These are phyloP conservation scores for Leishmania aethiopica DNA, from an alignment of 208 protist genomes.

Conservation along the genomic window DNA sequence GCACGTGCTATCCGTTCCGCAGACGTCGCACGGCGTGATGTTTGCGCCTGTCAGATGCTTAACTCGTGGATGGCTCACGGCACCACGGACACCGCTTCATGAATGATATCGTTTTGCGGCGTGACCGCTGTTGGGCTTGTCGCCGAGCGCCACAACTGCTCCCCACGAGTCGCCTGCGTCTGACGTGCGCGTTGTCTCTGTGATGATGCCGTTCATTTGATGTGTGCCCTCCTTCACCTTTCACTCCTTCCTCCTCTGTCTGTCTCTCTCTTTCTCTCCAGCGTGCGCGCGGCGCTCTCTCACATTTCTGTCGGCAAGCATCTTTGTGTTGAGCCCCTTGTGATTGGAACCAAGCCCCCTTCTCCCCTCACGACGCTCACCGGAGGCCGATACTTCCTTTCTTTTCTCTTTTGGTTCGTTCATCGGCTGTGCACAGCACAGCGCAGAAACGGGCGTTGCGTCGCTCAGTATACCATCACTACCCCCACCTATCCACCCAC, in stretches of 20 bases:
- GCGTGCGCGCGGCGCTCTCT: neutral
- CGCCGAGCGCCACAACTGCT: neutral
- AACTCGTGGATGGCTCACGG: neutral
- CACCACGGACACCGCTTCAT: neutral
- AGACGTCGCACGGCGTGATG: neutral
- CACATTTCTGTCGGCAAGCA: neutral
- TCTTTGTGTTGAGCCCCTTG: neutral
- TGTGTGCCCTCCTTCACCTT: neutral
- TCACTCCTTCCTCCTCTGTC: neutral
- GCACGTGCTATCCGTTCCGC: neutral
- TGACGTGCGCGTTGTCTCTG: neutral
- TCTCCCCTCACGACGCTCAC: neutral
- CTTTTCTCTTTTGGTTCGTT: neutral
- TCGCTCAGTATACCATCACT: neutral
- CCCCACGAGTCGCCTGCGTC: neutral
- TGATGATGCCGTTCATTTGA: neutral
- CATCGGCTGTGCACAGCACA: neutral
- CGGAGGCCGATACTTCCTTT: neutral
- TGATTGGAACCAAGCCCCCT: neutral
- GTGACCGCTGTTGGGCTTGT: neutral
- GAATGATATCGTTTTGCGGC: neutral
- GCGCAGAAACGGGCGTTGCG: neutral
- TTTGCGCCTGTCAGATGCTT: neutral
- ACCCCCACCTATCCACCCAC: neutral
- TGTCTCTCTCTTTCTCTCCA: neutral